phyloP scores from a whole-genome alignment of 2,329 filamentous ascomycete species.

The Trichocomaceae sp. region DNA sequence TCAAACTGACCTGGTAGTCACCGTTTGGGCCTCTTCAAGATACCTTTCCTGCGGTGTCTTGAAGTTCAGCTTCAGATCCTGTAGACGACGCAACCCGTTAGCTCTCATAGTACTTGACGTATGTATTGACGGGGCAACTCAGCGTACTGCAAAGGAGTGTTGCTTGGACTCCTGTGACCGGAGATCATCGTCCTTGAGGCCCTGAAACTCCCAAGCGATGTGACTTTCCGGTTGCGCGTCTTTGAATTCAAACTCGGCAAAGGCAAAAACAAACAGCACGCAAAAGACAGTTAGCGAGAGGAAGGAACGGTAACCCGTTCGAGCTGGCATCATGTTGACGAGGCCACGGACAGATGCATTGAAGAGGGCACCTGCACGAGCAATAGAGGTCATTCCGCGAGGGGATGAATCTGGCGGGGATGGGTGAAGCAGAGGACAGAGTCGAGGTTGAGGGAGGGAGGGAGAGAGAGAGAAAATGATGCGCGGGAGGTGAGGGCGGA shows the following conservation, averaged over 20 bases:
- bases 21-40: constrained; percentile 12
- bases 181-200: constrained; percentile 7
- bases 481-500: not conserved
- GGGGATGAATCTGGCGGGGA: not conserved
- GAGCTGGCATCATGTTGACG: constrained; percentile 9
- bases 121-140: no score
- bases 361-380: constrained; percentile 8
- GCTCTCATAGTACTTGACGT: not conserved
- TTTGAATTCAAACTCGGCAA: constrained; percentile 8
- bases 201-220: constrained; percentile 10
- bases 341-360: constrained; percentile 12
- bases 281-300: constrained; percentile 12
- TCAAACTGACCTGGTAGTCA: constrained; percentile 7
- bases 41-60: constrained; percentile 12
- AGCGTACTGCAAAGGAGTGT: constrained; percentile 9
- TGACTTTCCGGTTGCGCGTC: not conserved
- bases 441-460: not conserved
- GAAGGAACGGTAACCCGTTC: constrained; percentile 11
- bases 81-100: not conserved
- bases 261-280: constrained; percentile 11
- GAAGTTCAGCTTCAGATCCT: constrained; percentile 12
- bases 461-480: not conserved
- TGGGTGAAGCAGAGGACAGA: not conserved
- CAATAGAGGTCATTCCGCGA: constrained; percentile 11
- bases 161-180: constrained; percentile 7